phyloP scores from a whole-genome alignment of 305 asterid genomes.

The Coffea humblotiana region DNA sequence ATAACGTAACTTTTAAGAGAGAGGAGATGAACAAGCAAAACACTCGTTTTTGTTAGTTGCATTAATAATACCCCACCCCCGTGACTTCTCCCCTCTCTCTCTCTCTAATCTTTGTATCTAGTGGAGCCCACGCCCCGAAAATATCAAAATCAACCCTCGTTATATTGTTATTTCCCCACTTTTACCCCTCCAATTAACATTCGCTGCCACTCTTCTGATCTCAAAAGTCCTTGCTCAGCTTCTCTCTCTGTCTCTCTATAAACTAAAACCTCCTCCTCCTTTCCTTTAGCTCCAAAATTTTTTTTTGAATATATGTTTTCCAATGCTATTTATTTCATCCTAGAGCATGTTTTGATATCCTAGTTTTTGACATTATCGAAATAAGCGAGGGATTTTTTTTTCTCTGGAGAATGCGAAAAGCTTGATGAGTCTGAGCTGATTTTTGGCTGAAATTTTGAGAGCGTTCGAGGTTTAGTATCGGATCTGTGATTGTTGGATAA shows the following conservation, averaged over 20 bases:
- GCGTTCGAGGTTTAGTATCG: slow-evolving; percentile 31
- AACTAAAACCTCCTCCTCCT: not conserved
- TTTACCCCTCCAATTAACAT: slow-evolving; percentile 12
- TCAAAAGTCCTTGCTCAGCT: slow-evolving; percentile 20
- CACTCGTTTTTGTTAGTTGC: slow-evolving; percentile 18
- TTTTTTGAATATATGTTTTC: slow-evolving; percentile 7
- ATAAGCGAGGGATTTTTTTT: slow-evolving; percentile 15
- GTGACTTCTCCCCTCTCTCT: slow-evolving; percentile 11
- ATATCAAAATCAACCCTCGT: not conserved
- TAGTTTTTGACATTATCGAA: slow-evolving; percentile 13
- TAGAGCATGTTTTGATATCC: not conserved
- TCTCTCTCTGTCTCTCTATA: slow-evolving; percentile 17
- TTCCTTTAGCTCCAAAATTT: slow-evolving; percentile 1
- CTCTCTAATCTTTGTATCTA: slow-evolving; percentile 1
- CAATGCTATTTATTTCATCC: not conserved
- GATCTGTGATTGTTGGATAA: slow-evolving; percentile 41
- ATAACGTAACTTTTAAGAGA: slow-evolving; percentile 26
- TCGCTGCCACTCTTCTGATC: slow-evolving; percentile 8
- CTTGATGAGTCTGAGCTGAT: slow-evolving; percentile 42
- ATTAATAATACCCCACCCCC: slow-evolving; percentile 20
- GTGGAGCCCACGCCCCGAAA: not conserved
- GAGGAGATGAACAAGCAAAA: not conserved
- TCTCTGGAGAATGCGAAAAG: slow-evolving; percentile 29
- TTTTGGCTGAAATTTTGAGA: slow-evolving; percentile 26
- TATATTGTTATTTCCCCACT: not conserved